Evolutionary conservation across 805 yeast genomes (phyloP).

Genomic region (Barnettozyma salicaria): DNA sequence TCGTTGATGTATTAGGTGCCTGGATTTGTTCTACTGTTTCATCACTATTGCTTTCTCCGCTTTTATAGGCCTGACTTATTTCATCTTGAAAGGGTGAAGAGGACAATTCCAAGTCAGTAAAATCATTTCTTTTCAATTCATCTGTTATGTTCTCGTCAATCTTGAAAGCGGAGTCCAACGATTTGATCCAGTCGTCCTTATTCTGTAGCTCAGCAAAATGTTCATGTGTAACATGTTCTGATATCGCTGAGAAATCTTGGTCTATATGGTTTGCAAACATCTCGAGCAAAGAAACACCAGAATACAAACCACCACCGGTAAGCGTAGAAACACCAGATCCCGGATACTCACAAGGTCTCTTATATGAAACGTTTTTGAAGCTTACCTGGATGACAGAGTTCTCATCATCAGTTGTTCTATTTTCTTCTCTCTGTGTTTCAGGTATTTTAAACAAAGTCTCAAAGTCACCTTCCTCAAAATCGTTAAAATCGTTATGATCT

Average conservation of each 20-base stretch:
- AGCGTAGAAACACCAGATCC: constrained; percentile 2
- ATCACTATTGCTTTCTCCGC: neutral
- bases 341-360: constrained; percentile 1
- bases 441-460: neutral
- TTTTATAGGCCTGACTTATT: too few species aligned
- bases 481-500: constrained; percentile 14
- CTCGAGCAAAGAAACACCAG: constrained; percentile 10
- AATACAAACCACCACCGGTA: constrained; percentile 1
- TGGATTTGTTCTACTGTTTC: neutral
- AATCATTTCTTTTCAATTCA: constrained; percentile 9
- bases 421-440: neutral
- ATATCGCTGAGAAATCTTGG: constrained; percentile 2
- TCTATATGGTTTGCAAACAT: constrained; percentile 7
- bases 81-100: constrained; percentile 1
- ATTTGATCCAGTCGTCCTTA: constrained; percentile 16
- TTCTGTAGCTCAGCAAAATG: constrained; percentile 3
- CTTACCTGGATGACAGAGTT: neutral
- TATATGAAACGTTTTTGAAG: neutral
- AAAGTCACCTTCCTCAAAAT: constrained; percentile 10
- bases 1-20: constrained; percentile 6
- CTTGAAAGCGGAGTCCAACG: constrained; percentile 17
- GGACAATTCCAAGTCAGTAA: neutral
- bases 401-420: neutral
- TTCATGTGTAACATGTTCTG: neutral
- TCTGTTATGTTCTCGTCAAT: constrained; percentile 16